These are phyloP conservation scores for Solanum chmielewskii DNA, from an alignment of 257 asterid species.

Conservation along the genomic window DNA sequence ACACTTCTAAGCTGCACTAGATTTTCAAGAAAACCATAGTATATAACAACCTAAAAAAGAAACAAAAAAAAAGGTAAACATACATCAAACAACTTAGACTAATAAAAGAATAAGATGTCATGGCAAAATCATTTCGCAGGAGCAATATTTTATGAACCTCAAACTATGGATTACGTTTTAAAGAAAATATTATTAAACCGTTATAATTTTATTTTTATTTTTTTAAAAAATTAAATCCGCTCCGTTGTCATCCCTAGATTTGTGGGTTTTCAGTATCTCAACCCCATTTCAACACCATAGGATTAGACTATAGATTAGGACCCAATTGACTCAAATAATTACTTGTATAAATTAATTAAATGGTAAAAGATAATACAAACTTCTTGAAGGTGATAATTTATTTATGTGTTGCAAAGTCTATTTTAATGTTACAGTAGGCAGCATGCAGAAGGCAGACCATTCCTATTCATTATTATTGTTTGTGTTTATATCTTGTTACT, in stretches of 20 bases:
- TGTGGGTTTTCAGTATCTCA: not conserved
- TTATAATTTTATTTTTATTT: too few relatives aligned
- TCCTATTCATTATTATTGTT: not conserved
- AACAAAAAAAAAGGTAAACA: not conserved
- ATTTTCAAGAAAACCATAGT: not conserved
- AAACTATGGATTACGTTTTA: not conserved
- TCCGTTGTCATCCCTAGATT: not conserved
- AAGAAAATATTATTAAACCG: too few relatives aligned
- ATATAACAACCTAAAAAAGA: not conserved
- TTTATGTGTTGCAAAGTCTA: not conserved
- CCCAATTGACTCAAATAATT: not conserved
- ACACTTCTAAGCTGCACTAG: not conserved
- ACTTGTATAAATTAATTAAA: not conserved
- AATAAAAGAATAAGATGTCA: not conserved
- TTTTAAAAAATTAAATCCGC: too few relatives aligned
- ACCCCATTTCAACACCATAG: not conserved
- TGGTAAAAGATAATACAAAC: not conserved
- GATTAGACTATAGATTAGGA: not conserved
- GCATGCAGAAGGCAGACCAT: not conserved
- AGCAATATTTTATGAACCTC: not conserved
- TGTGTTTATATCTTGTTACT: not conserved
- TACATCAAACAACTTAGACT: too few relatives aligned
- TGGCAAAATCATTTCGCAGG: not conserved
- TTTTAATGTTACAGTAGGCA: not conserved
- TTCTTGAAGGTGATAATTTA: not conserved